These are phyloP conservation scores for Cladophialophora bantiana DNA, from an alignment of 2,329 filamentous ascomycete species.

Conservation along the genomic window DNA sequence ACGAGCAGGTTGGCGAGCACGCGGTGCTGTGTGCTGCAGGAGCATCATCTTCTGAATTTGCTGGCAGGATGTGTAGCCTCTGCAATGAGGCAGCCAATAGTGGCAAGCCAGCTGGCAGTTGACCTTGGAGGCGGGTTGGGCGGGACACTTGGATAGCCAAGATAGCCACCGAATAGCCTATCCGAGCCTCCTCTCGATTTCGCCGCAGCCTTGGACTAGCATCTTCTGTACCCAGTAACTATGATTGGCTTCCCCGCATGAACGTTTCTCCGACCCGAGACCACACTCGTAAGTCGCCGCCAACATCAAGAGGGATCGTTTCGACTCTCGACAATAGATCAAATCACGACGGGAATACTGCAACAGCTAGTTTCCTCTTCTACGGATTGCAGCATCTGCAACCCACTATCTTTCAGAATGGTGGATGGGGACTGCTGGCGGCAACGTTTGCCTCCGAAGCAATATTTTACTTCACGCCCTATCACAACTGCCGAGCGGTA, in stretches of 20 bases:
- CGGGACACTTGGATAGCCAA: neutral
- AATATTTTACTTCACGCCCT: neutral
- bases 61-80: slow-evolving; percentile 7
- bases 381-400: no score
- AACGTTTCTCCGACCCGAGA: neutral
- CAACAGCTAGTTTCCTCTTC: no score
- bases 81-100: slow-evolving; percentile 33
- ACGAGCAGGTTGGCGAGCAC: slow-evolving; percentile 14
- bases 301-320: neutral
- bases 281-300: neutral
- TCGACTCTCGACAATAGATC: neutral
- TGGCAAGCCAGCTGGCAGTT: slow-evolving; percentile 28
- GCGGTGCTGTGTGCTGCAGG: slow-evolving; percentile 14
- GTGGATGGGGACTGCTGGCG: neutral
- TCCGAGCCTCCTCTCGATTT: neutral
- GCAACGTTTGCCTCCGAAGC: neutral
- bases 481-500: neutral
- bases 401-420: no score
- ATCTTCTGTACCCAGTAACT: neutral
- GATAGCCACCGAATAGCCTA: neutral
- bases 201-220: neutral
- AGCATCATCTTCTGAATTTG: slow-evolving; percentile 18
- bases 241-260: neutral
- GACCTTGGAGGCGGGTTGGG: slow-evolving; percentile 22
- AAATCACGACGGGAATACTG: neutral